A percentile compares a stretch with the other conserved stretches of the same genome.
Evolutionary conservation across 2,329 filamentous ascomycete species (phyloP).

Genomic region (Calonectria pauciramosa): DNA sequence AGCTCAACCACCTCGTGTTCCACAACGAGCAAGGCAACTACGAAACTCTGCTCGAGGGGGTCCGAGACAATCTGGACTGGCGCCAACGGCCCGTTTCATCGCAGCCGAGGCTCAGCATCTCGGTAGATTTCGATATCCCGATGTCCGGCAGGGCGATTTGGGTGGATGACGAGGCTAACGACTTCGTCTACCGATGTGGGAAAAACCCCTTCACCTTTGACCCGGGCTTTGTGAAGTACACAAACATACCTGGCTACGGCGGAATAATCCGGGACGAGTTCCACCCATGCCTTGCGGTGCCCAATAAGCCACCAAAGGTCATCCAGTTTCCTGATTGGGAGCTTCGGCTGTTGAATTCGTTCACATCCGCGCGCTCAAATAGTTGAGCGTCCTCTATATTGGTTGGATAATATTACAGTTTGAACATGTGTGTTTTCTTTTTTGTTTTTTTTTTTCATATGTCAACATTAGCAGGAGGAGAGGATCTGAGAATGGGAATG

Average conservation of each 20-base stretch:
- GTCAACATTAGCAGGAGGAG: too few species aligned
- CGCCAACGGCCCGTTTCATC: not conserved
- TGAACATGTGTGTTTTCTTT: too few species aligned
- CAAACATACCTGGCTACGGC: not conserved
- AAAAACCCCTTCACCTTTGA: not conserved
- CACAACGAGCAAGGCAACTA: not conserved
- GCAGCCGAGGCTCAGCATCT: not conserved
- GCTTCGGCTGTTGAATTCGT: too few species aligned
- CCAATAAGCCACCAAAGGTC: not conserved
- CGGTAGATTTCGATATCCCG: not conserved
- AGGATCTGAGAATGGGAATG: too few species aligned
- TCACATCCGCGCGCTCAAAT: too few species aligned
- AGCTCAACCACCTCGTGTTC: not conserved
- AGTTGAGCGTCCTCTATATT: too few species aligned
- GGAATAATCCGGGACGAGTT: not conserved
- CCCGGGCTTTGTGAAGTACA: too few species aligned
- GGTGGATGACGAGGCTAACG: not conserved
- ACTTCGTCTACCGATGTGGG: not conserved
- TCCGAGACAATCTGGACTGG: not conserved
- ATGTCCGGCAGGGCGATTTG: not conserved
- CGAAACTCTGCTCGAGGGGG: not conserved
- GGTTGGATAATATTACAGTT: too few species aligned
- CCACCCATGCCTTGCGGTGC: not conserved
- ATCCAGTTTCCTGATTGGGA: too few species aligned
- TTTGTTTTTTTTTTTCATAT: too few species aligned